These are phyloP conservation scores for Syncephalastrum sp. DNA, from an alignment of 371 early-diverging fungal species.

Conservation along the genomic window DNA sequence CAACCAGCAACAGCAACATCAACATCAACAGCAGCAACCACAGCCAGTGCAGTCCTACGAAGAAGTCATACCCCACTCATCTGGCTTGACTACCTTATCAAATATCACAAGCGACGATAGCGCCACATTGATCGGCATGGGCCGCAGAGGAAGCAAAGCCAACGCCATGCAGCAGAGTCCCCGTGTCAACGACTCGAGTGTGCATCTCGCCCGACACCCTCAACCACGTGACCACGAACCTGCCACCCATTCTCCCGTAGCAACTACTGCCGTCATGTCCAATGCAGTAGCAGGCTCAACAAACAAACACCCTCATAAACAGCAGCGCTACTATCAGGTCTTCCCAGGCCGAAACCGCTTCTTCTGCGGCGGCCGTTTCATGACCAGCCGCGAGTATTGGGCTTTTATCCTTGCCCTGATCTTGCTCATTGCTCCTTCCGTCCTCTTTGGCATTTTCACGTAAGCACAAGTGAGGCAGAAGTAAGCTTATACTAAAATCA, in stretches of 20 bases:
- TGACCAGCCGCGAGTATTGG: slow-evolving; percentile 67
- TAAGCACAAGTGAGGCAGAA: slow-evolving; percentile 28
- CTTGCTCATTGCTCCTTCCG: slow-evolving; percentile 64
- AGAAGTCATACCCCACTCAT: slow-evolving; percentile 17
- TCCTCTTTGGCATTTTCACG: slow-evolving; percentile 72
- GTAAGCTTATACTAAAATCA: not conserved
- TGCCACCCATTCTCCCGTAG: no score
- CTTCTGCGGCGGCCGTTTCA: slow-evolving; percentile 67
- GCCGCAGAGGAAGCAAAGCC: no score
- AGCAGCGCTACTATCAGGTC: slow-evolving; percentile 23
- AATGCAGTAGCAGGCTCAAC: no score
- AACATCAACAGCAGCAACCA: not conserved
- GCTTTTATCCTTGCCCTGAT: slow-evolving; percentile 68
- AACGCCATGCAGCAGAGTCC: no score
- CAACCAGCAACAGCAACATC: slow-evolving; percentile 9
- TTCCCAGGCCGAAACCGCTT: slow-evolving; percentile 54
- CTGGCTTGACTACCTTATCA: slow-evolving; percentile 17
- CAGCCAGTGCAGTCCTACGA: slow-evolving; percentile 9
- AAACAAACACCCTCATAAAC: not conserved
- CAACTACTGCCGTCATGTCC: no score
- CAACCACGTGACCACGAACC: no score
- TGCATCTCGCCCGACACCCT: no score
- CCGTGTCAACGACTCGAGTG: no score
- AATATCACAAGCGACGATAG: slow-evolving; percentile 21
- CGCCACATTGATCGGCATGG: slow-evolving; percentile 14